Percentiles rank a stretch among this genome's conserved stretches.
Conservation (phyloP, 805 yeast genomes). For the Kregervanrija pseudodelftensis region DNA sequence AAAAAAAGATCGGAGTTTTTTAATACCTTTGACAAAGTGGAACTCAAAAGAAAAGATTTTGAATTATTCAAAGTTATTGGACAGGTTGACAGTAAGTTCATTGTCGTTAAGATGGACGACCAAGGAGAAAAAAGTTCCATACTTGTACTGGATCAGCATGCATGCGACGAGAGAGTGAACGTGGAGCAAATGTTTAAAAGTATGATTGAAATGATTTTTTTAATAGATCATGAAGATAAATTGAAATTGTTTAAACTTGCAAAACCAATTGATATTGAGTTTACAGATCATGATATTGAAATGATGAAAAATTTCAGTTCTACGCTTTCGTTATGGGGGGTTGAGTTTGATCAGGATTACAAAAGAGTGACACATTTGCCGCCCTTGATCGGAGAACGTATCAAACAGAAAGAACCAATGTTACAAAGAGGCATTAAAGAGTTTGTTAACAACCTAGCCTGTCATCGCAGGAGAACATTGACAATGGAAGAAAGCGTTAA, state of each 20-base stretch:
- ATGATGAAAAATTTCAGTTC: conserved; percentile 23
- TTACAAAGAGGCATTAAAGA: conserved; percentile 35
- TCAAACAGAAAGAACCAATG: conserved; percentile 17
- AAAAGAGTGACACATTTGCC: conserved; percentile 38
- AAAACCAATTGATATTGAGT: conserved; percentile 11
- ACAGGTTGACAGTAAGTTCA: conserved; percentile 61
- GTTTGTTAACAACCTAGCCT: conserved; percentile 22
- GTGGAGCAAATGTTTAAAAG: conserved; percentile 45
- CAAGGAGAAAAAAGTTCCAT: background rate
- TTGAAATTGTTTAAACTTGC: conserved; percentile 3
- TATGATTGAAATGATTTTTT: conserved; percentile 24
- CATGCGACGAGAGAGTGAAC: conserved; percentile 68
- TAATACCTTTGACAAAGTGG: background rate
- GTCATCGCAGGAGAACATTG: background rate
- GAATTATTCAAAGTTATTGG: conserved; percentile 31
- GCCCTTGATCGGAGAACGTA: conserved; percentile 24
- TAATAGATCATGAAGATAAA: background rate
- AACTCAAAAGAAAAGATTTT: conserved; percentile 15
- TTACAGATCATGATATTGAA: conserved; percentile 27
- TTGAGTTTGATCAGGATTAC: conserved; percentile 12
- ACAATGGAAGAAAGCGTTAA: background rate
- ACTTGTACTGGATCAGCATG: conserved; percentile 71
- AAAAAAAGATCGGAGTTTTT: conserved; percentile 6
- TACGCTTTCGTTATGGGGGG: conserved; percentile 39
- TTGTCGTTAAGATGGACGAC: conserved; percentile 33